phyloP scores from a whole-genome alignment of 2,329 filamentous ascomycete species.

The Verticillium zaregamsianum region DNA sequence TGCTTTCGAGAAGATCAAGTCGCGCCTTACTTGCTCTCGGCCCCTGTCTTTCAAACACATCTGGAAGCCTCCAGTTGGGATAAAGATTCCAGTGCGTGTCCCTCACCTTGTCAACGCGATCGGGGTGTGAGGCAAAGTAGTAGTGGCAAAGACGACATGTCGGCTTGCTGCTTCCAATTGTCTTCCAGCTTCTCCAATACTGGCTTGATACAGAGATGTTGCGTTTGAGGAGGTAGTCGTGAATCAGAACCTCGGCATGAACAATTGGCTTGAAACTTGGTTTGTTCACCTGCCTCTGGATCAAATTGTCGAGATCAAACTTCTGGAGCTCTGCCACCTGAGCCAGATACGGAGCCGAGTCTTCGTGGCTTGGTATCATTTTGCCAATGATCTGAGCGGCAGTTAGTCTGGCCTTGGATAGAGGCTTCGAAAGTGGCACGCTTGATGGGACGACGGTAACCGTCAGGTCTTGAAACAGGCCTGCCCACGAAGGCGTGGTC shows the following conservation, averaged over 20 bases:
- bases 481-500: constrained; percentile 16
- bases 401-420: constrained; percentile 10
- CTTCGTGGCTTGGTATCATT: constrained; percentile 9
- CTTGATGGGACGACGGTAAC: constrained; percentile 23
- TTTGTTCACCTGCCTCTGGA: constrained; percentile 12
- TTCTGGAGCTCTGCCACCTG: constrained; percentile 16
- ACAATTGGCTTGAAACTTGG: constrained; percentile 21
- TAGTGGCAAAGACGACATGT: constrained; percentile 32
- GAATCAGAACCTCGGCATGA: constrained; percentile 29
- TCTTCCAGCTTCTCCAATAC: constrained; percentile 27
- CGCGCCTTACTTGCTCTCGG: neutral
- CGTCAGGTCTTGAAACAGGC: constrained; percentile 24
- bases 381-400: constrained; percentile 17
- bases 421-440: constrained; percentile 7
- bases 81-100: constrained; percentile 32
- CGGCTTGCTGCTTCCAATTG: constrained; percentile 37
- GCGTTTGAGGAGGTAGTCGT: constrained; percentile 10
- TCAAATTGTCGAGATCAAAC: constrained; percentile 18
- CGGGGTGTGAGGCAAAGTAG: constrained; percentile 26
- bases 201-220: neutral
- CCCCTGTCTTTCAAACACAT: constrained; percentile 17
- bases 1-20: constrained; percentile 18
- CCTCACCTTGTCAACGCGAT: constrained; percentile 20
- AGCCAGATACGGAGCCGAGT: constrained; percentile 3
- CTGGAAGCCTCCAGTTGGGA: constrained; percentile 30